Evolutionary conservation across 345 rosid genomes (phyloP), one percentile per base, ranked within the genome.

Genomic region (Excoecaria cochinchinensis): DNA sequence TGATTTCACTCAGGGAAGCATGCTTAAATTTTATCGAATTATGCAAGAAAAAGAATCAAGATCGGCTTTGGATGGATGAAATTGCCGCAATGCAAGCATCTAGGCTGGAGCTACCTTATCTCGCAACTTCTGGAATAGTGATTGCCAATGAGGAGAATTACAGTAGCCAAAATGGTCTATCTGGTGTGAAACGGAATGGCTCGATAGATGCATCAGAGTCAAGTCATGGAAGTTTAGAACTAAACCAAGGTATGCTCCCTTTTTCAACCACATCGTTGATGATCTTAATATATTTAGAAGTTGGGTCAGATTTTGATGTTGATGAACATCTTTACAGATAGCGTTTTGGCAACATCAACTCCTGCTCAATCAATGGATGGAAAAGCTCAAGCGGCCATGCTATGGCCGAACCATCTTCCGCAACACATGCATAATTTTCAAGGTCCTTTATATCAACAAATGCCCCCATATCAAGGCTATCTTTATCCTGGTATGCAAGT

Each of bases 21-120:
- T 95, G 99, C 86, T 62, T 90, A 58, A 89, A 89, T 84, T 95
- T 93, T 84, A 60, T 88, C 80, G 92, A 93, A 52, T 82, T 95
- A 76, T 95, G 99, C 93, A 91, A 91, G 89, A 88, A 87, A 83
- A 95, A 95, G 94, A 93, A 90, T 50, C 93, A 93, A 84, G 99
- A 95, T 81, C 86, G 91, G 72, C 88, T 87, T 62, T 95, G 99
- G 99, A 89, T 91, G 80, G 95, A 91, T 76, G 98, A 95, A 82
- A 84, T 95, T 67, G 94, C 97, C 0, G 98, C 97, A 71, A 91
- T 95, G 97, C 93, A 90, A 80, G 95, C 97, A 71, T 82, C 98
- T 78, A 84, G 87, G 76, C 87, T 93, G 73, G 98, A 91, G 40
- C 74, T 95, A 65, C 87, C 97, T 8, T 91, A 84, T 82, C 72